Conservation (phyloP, 2,329 filamentous ascomycete genomes). For the Nigrograna mackinnonii region DNA sequence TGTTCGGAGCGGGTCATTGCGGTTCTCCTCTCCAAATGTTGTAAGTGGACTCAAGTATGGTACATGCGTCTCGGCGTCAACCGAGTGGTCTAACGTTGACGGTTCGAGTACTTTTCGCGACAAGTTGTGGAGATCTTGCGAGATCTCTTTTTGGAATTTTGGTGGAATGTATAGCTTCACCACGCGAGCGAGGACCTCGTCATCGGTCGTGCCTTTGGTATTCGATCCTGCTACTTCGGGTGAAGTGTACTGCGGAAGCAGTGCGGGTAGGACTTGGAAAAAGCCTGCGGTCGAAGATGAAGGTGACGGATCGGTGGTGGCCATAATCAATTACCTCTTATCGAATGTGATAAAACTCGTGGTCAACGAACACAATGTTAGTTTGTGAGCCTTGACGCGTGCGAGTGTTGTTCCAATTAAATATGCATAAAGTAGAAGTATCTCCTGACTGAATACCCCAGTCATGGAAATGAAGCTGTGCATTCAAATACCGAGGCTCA, state of each 20-base stretch:
- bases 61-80: conserved; percentile 67
- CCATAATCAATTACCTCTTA: no score
- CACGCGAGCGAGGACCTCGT: conserved; percentile 23
- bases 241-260: conserved; percentile 29
- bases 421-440: no score
- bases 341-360: no score
- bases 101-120: conserved; percentile 22
- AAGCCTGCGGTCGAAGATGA: conserved; percentile 34
- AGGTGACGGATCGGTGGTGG: conserved; percentile 3
- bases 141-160: conserved; percentile 10
- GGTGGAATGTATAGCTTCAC: conserved; percentile 25
- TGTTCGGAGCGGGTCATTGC: conserved; percentile 62
- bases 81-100: conserved; percentile 40
- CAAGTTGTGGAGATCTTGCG: conserved; percentile 19
- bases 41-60: conserved; percentile 64
- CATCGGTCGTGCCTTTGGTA: conserved; percentile 15
- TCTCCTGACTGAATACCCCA: no score
- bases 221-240: neutral
- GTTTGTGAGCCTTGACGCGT: no score
- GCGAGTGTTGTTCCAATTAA: no score
- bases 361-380: no score
- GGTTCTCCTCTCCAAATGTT: conserved; percentile 61
- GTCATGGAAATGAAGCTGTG: no score
- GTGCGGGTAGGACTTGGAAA: conserved; percentile 28
- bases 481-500: no score